Evolutionary conservation across 768 basidiomycete species (phyloP).

Genomic region (Lactarius hatsudake): DNA sequence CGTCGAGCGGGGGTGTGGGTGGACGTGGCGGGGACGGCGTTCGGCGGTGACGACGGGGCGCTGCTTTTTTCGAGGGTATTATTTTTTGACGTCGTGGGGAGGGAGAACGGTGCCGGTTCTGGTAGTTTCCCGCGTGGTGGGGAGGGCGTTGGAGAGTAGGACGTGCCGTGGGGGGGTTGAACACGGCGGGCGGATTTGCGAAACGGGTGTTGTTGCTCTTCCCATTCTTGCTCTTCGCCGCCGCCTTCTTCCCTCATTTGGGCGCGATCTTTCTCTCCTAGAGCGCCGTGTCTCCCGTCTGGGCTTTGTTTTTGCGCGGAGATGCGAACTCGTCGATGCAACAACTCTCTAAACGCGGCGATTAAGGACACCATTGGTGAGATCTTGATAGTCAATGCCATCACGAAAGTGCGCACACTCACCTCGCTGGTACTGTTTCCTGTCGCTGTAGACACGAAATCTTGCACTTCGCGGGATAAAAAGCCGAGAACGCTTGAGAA

Average conservation of each 20-base stretch:
- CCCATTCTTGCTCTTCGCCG: slow-evolving; percentile 11
- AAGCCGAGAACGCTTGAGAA: slow-evolving; percentile 65
- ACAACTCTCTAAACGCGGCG: not conserved
- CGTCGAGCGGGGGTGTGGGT: slow-evolving; percentile 2
- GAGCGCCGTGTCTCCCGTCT: not conserved
- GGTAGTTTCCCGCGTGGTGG: not conserved
- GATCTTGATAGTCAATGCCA: not conserved
- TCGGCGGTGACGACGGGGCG: not conserved
- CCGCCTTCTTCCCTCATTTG: not conserved
- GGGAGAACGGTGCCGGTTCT: not conserved
- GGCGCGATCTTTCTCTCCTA: slow-evolving; percentile 6
- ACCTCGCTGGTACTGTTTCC: slow-evolving; percentile 36
- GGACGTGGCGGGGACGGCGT: not conserved
- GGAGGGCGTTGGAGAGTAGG: slow-evolving; percentile 13
- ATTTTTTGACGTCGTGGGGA: slow-evolving; percentile 3
- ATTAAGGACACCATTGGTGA: not conserved
- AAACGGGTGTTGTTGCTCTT: slow-evolving; percentile 6
- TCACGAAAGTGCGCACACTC: slow-evolving; percentile 1
- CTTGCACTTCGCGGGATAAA: slow-evolving; percentile 67
- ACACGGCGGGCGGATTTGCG: not conserved
- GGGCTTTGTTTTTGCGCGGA: not conserved
- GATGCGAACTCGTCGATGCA: slow-evolving; percentile 9
- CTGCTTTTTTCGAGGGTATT: not conserved
- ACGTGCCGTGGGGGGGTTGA: slow-evolving; percentile 16
- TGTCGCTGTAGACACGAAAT: slow-evolving; percentile 67